Conservation (phyloP, 2,329 filamentous ascomycete genomes). For the Fusarium fujikuroi region DNA sequence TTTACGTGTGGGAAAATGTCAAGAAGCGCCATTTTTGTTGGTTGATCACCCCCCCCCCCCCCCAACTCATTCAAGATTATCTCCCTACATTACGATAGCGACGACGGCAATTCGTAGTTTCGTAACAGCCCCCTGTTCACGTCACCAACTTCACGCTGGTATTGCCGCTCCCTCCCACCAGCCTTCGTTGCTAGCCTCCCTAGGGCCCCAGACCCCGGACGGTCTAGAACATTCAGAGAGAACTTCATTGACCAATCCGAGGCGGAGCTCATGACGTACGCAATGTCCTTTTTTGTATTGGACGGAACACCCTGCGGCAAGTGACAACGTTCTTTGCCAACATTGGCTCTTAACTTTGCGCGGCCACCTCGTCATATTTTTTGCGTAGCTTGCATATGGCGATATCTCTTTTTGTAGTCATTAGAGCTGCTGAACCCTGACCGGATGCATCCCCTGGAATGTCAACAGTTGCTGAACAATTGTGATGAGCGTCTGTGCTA, state of each 20-base stretch:
- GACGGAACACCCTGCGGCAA: not conserved
- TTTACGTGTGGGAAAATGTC: slow-evolving; percentile 9
- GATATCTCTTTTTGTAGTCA: not conserved
- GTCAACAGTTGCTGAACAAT: not conserved
- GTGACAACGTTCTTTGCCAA: not conserved
- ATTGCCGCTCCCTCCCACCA: slow-evolving; percentile 30
- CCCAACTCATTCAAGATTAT: slow-evolving; percentile 12
- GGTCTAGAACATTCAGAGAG: slow-evolving; percentile 36
- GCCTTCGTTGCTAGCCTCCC: slow-evolving; percentile 13
- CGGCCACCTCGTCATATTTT: slow-evolving; percentile 3
- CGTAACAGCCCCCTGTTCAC: slow-evolving; percentile 15
- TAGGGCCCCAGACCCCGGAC: slow-evolving; percentile 21
- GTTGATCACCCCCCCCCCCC: slow-evolving; percentile 9
- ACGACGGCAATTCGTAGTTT: slow-evolving; percentile 13
- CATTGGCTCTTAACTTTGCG: not conserved
- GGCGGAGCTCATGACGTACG: slow-evolving; percentile 21
- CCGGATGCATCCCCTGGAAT: not conserved
- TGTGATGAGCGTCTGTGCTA: not conserved
- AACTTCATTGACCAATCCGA: slow-evolving; percentile 35
- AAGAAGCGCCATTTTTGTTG: slow-evolving; percentile 29
- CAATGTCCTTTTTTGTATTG: slow-evolving; percentile 1
- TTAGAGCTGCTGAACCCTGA: not conserved
- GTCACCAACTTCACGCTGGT: slow-evolving; percentile 31
- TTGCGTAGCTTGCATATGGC: not conserved
- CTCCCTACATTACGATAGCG: slow-evolving; percentile 23